A percentile compares a stretch with the other conserved stretches of the same genome.
Conservation (phyloP, 108 stramenopile species). For the Cyclostephanos invisitatus region DNA sequence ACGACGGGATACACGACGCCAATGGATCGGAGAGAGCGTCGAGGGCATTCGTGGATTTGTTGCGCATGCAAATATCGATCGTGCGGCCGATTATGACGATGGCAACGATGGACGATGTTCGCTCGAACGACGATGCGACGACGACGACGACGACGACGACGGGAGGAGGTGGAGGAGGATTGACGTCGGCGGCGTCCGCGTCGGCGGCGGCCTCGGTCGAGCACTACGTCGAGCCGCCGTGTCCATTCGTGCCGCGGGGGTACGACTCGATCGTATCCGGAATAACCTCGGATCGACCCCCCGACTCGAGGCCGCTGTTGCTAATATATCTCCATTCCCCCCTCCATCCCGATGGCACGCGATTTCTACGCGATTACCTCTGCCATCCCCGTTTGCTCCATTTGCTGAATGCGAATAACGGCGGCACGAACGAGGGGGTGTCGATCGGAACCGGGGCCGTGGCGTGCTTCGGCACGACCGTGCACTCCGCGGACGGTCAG, state of each 20-base stretch:
- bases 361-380: slow-evolving; percentile 53
- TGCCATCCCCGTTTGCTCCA: slow-evolving; percentile 51
- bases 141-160: slow-evolving; percentile 6
- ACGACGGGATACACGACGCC: slow-evolving; percentile 62
- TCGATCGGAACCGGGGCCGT: background rate
- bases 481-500: slow-evolving; percentile 78
- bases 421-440: slow-evolving; percentile 6
- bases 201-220: slow-evolving; percentile 11
- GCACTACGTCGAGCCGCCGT: slow-evolving; percentile 50
- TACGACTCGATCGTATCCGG: slow-evolving; percentile 26
- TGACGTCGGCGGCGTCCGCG: slow-evolving; percentile 7
- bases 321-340: slow-evolving; percentile 78
- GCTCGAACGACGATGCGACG: background rate
- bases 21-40: slow-evolving; percentile 65
- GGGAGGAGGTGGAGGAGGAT: slow-evolving; percentile 15
- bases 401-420: slow-evolving; percentile 38
- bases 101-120: background rate
- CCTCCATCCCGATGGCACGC: slow-evolving; percentile 51
- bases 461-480: slow-evolving; percentile 55
- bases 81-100: slow-evolving; percentile 17
- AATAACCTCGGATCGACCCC: slow-evolving; percentile 7
- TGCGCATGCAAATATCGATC: slow-evolving; percentile 36
- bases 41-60: slow-evolving; percentile 55
- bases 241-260: slow-evolving; percentile 51
- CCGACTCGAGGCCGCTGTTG: slow-evolving; percentile 45